A percentile compares a stretch with the other conserved stretches of the same genome.
phyloP scores from a whole-genome alignment of 805 yeast genomes.

The Candida incommunis region DNA sequence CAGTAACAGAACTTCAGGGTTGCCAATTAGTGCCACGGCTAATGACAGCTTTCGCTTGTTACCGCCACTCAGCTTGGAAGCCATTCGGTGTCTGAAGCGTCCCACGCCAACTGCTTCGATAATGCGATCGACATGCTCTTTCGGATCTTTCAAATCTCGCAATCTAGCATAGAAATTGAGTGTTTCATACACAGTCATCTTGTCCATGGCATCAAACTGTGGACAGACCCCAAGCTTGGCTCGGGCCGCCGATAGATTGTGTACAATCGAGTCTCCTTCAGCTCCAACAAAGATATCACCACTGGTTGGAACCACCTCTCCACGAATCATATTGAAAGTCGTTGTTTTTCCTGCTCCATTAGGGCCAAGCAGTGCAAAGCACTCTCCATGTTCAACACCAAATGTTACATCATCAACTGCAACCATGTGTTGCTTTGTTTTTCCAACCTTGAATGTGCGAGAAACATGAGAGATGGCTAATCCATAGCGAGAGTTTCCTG shows the following conservation, averaged over 20 bases:
- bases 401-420: constrained; percentile 21
- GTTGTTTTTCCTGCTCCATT: constrained; percentile 27
- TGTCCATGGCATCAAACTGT: constrained; percentile 26
- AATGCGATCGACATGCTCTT: constrained; percentile 17
- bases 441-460: background rate
- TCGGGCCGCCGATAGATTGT: constrained; percentile 18
- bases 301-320: constrained; percentile 17
- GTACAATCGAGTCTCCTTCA: constrained; percentile 15
- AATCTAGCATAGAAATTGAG: constrained; percentile 20
- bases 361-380: constrained; percentile 24
- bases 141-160: constrained; percentile 16
- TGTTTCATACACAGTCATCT: constrained; percentile 20
- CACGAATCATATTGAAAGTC: constrained; percentile 24
- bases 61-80: constrained; percentile 22
- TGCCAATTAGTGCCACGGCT: constrained; percentile 23
- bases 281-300: constrained; percentile 17
- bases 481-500: constrained; percentile 15
- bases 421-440: background rate
- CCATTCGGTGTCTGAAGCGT: constrained; percentile 18
- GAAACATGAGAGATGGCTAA: constrained; percentile 1
- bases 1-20: constrained; percentile 22
- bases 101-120: constrained; percentile 22
- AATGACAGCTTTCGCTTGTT: constrained; percentile 23
- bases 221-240: constrained; percentile 24
- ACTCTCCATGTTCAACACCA: constrained; percentile 20